Evolutionary conservation across 352 stramenopile genomes (phyloP).

Genomic region (Phytophthora megakarya): DNA sequence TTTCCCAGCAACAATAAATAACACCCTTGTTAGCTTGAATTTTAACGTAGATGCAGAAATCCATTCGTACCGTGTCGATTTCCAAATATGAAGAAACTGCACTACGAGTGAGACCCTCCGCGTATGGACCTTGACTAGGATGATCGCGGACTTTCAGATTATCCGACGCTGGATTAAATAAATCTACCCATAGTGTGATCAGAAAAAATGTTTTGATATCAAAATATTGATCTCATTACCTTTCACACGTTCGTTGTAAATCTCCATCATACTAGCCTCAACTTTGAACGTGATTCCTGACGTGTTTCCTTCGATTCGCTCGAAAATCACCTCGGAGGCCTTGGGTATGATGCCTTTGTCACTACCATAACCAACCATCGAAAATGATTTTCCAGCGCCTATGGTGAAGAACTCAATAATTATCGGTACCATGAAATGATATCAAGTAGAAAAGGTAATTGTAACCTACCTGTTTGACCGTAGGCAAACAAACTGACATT

Average conservation of each 20-base stretch:
- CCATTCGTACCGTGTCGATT: constrained; percentile 61
- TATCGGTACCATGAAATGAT: neutral
- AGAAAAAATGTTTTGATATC: neutral
- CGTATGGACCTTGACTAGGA: constrained; percentile 83
- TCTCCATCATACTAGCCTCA: constrained; percentile 90
- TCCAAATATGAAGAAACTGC: constrained; percentile 84
- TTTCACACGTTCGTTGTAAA: constrained; percentile 91
- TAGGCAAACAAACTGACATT: constrained; percentile 90
- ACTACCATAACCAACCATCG: constrained; percentile 84
- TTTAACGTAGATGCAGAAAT: neutral
- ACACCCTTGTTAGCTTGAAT: neutral
- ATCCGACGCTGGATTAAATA: constrained; percentile 84
- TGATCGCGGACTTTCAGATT: constrained; percentile 91
- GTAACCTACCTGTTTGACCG: constrained; percentile 66
- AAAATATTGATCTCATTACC: constrained; percentile 30
- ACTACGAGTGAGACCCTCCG: constrained; percentile 77
- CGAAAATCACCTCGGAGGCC: constrained; percentile 84
- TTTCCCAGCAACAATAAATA: neutral
- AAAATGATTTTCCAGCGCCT: constrained; percentile 86
- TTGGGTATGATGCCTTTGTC: constrained; percentile 87
- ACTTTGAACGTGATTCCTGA: constrained; percentile 77
- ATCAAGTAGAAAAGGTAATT: neutral
- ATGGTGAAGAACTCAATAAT: neutral
- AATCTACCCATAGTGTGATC: constrained; percentile 40
- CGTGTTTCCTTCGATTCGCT: constrained; percentile 64